Conservation (phyloP, 2,329 filamentous ascomycete genomes). For the Aspergillus ustus region DNA sequence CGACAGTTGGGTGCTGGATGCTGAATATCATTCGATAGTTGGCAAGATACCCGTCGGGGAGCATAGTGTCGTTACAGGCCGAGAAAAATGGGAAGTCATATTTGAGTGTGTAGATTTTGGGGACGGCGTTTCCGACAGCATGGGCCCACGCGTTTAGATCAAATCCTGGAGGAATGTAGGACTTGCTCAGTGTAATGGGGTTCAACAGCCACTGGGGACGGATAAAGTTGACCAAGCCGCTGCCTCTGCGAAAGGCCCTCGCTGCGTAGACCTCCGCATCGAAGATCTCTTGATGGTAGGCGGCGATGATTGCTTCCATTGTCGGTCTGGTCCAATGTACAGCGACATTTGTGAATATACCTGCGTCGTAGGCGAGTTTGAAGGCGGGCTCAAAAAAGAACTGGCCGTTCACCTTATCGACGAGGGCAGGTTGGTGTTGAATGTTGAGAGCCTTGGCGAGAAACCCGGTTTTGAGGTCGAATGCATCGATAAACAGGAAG, state of each 20-base stretch:
- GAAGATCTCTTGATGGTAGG: background rate
- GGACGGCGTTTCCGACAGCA: background rate
- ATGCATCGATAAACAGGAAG: background rate
- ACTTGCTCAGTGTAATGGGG: background rate
- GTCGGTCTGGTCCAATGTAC: background rate
- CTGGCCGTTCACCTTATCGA: background rate
- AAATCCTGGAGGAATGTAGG: background rate
- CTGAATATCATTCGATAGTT: background rate
- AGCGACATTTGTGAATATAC: background rate
- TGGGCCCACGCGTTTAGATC: background rate
- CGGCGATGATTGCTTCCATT: background rate
- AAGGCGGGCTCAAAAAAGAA: background rate
- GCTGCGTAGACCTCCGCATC: background rate
- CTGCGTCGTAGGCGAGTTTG: background rate
- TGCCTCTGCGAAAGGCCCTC: background rate
- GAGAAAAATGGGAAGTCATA: background rate
- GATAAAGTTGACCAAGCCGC: background rate
- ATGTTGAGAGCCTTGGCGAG: background rate
- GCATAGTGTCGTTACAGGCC: background rate
- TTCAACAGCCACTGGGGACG: background rate
- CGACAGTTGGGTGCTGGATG: background rate
- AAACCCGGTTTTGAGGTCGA: background rate
- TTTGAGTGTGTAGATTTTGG: background rate
- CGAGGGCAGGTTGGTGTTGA: background rate
- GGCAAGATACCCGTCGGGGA: background rate